Conservation (phyloP, 176 grass and related monocot genomes). For the Zizania latifolia region DNA sequence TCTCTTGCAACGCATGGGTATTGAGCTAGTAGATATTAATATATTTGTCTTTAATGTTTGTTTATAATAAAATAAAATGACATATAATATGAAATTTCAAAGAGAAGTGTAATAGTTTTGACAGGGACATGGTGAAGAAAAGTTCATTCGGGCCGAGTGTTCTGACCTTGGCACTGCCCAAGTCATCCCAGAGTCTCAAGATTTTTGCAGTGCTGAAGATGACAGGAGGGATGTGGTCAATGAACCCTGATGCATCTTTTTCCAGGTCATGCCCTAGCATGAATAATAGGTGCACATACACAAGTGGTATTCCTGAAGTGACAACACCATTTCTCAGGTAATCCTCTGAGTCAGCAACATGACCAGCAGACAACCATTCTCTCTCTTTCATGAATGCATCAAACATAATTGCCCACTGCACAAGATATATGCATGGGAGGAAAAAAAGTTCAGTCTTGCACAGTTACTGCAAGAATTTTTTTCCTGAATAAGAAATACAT, state of each 20-base stretch:
- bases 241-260: background rate
- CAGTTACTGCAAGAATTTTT: background rate
- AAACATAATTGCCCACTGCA: slow-evolving; percentile 53
- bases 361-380: slow-evolving; percentile 41
- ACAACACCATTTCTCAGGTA: slow-evolving; percentile 46
- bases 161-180: slow-evolving; percentile 57
- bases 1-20: too few species aligned
- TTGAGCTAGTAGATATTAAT: too few species aligned
- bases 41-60: too few species aligned
- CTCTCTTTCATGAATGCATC: slow-evolving; percentile 58
- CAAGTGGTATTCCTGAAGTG: slow-evolving; percentile 34
- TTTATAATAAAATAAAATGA: too few species aligned
- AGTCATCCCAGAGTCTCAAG: slow-evolving; percentile 59
- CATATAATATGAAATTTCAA: too few species aligned
- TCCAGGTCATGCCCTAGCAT: slow-evolving; percentile 38
- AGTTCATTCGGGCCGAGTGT: background rate
- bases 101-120: too few species aligned
- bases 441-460: background rate
- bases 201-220: slow-evolving; percentile 49
- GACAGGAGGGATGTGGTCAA: background rate
- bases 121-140: background rate
- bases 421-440: background rate
- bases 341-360: slow-evolving; percentile 25
- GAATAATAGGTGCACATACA: background rate
- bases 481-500: background rate